Percentiles rank a stretch among this genome's conserved stretches.
Conservation (phyloP, 306 rosid species). For the Cicer arietinum region DNA sequence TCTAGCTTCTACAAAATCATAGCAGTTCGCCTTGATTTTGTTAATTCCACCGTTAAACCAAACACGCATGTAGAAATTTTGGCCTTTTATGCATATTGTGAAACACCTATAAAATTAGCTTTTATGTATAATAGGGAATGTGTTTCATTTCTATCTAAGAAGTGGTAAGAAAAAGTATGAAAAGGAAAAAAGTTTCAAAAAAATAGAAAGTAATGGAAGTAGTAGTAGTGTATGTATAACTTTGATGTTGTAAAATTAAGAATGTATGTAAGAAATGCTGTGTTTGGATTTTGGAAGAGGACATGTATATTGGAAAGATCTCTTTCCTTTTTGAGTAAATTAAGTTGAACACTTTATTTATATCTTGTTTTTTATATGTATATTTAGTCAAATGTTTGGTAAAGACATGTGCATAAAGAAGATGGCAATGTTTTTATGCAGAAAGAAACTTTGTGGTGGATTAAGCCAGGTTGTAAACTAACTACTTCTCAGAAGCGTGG, state of each 20-base stretch:
- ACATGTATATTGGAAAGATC: conserved; percentile 49
- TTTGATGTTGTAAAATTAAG: conserved; percentile 58
- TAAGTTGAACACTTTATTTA: conserved; percentile 31
- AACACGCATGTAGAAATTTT: conserved; percentile 31
- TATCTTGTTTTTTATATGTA: neutral
- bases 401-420: conserved; percentile 44
- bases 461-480: conserved; percentile 7
- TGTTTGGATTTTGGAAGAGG: conserved; percentile 44
- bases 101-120: conserved; percentile 37
- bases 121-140: conserved; percentile 58
- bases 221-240: conserved; percentile 23
- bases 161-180: conserved; percentile 50
- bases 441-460: conserved; percentile 17
- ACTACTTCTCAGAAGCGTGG: conserved; percentile 8
- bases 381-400: conserved; percentile 40
- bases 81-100: conserved; percentile 48
- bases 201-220: neutral
- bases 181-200: neutral
- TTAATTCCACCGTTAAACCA: too few species aligned
- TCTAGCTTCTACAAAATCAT: too few species aligned
- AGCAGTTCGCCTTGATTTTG: too few species aligned
- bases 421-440: conserved; percentile 24
- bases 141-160: conserved; percentile 43
- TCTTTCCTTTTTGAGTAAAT: conserved; percentile 44
- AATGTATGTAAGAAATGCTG: conserved; percentile 56